A percentile compares a stretch with the other conserved stretches of the same genome.
Conservation (phyloP, 768 basidiomycete genomes). For the Mycena sanguinolenta region DNA sequence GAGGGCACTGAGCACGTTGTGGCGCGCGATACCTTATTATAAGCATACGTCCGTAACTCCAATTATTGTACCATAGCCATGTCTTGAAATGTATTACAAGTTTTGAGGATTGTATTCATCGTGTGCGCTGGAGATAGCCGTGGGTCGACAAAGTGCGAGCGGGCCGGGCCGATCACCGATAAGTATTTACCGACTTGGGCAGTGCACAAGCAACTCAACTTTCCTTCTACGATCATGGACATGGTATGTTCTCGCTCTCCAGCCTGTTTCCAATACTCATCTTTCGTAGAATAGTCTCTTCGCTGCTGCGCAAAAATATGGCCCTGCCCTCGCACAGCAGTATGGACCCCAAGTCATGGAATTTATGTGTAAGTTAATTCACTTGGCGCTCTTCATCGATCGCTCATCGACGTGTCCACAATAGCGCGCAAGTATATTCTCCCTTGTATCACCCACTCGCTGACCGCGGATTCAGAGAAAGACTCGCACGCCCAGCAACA, state of each 20-base stretch:
- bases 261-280: constrained; percentile 14
- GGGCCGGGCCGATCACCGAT: no score
- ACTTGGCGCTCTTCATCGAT: background rate
- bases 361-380: constrained; percentile 17
- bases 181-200: no score
- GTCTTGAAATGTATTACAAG: constrained; percentile 9
- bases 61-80: constrained; percentile 28
- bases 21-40: no score
- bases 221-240: constrained; percentile 52
- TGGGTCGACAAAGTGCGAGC: no score
- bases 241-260: constrained; percentile 52
- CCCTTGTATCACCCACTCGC: background rate
- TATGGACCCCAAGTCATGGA: no score
- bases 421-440: constrained; percentile 6
- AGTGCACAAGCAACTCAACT: no score
- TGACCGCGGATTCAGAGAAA: background rate
- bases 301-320: background rate
- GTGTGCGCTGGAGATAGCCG: no score
- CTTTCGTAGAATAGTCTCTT: constrained; percentile 16
- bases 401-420: constrained; percentile 14
- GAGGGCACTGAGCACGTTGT: no score
- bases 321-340: constrained; percentile 20
- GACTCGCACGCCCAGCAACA: background rate
- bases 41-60: no score
- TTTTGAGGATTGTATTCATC: background rate